Evolutionary conservation across 495 filamentous ascomycete species (phyloP).

Genomic region (Echria macrotheca): DNA sequence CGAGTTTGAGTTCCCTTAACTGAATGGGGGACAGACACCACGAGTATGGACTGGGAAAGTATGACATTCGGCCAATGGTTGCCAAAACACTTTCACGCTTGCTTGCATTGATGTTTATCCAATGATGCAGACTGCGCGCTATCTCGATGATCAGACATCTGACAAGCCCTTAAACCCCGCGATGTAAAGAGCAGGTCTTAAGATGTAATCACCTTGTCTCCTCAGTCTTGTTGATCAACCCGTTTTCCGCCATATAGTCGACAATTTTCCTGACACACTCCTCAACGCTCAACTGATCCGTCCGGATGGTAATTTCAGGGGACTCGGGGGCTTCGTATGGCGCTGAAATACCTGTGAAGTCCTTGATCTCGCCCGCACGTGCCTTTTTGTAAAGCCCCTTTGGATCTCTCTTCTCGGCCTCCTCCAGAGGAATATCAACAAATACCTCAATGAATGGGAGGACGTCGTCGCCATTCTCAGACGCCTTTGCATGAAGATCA

Average conservation of each 20-base stretch:
- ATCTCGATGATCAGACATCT: too few relatives aligned
- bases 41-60: too few relatives aligned
- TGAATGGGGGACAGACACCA: not conserved
- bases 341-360: slow-evolving; percentile 90
- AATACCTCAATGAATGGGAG: slow-evolving; percentile 91
- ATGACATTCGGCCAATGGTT: too few relatives aligned
- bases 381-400: slow-evolving; percentile 99
- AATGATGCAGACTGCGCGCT: too few relatives aligned
- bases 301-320: slow-evolving; percentile 80
- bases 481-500: slow-evolving; percentile 59
- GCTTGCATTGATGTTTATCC: too few relatives aligned
- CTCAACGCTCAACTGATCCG: slow-evolving; percentile 69
- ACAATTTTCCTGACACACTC: slow-evolving; percentile 82
- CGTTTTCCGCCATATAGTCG: slow-evolving; percentile 61
- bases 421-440: slow-evolving; percentile 79
- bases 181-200: too few relatives aligned
- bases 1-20: slow-evolving; percentile 70
- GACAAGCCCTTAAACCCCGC: too few relatives aligned
- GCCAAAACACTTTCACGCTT: too few relatives aligned
- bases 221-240: slow-evolving; percentile 32
- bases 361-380: slow-evolving; percentile 83
- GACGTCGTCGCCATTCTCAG: slow-evolving; percentile 43
- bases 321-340: slow-evolving; percentile 88
- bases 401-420: slow-evolving; percentile 90
- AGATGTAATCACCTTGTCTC: slow-evolving; percentile 26